Conservation (phyloP, 805 yeast species). For the Schwanniomyces yamadae region DNA sequence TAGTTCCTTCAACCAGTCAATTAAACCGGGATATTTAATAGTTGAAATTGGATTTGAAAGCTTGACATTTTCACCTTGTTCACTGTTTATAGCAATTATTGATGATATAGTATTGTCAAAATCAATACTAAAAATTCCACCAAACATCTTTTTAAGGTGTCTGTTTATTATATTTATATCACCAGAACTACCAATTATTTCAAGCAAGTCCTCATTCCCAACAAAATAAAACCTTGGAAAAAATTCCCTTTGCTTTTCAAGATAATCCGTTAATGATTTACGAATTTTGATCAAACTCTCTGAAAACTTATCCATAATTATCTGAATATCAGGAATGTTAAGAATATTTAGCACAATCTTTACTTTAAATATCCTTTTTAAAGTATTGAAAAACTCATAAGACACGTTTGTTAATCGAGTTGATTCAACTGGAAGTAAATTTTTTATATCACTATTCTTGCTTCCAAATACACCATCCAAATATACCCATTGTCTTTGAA, state of each 20-base stretch:
- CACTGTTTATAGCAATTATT: constrained; percentile 54
- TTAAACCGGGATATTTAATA: constrained; percentile 39
- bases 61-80: constrained; percentile 58
- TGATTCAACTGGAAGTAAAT: constrained; percentile 68
- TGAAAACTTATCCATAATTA: constrained; percentile 46
- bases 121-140: constrained; percentile 53
- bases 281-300: constrained; percentile 60
- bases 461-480: constrained; percentile 73
- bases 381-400: constrained; percentile 54
- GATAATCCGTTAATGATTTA: constrained; percentile 68
- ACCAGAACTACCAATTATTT: constrained; percentile 67
- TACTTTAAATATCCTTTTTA: constrained; percentile 49
- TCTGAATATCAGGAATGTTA: constrained; percentile 47
- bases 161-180: constrained; percentile 49
- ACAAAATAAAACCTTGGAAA: constrained; percentile 85
- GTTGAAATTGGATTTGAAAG: constrained; percentile 46
- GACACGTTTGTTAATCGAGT: constrained; percentile 63
- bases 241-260: constrained; percentile 72
- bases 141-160: constrained; percentile 70
- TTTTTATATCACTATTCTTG: constrained; percentile 51
- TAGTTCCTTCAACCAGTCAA: constrained; percentile 62
- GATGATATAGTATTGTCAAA: constrained; percentile 28
- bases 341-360: constrained; percentile 56
- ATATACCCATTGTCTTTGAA: constrained; percentile 87
- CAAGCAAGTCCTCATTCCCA: constrained; percentile 87